Conservation (phyloP, 2,329 filamentous ascomycete genomes). For the Arthrobotrys entomopaga region DNA sequence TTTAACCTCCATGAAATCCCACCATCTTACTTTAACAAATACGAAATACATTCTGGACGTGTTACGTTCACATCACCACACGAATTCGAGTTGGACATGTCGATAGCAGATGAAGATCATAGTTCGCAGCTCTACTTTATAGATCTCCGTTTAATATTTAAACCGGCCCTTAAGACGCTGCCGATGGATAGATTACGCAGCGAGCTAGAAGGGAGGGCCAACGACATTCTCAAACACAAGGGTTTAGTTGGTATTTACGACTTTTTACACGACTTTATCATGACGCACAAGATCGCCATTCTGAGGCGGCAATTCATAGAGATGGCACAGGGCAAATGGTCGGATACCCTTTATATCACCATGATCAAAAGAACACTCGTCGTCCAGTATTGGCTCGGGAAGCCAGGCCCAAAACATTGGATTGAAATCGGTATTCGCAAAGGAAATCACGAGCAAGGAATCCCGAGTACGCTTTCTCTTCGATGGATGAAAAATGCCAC, state of each 20-base stretch:
- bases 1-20: slow-evolving; percentile 87
- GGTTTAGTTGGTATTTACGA: slow-evolving; percentile 84
- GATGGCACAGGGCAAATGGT: slow-evolving; percentile 78
- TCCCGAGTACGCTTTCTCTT: slow-evolving; percentile 69
- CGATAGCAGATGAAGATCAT: slow-evolving; percentile 85
- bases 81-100: slow-evolving; percentile 93
- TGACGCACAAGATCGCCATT: slow-evolving; percentile 90
- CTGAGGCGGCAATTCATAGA: slow-evolving; percentile 79
- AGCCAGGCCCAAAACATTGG: slow-evolving; percentile 81
- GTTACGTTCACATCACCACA: slow-evolving; percentile 84
- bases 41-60: slow-evolving; percentile 82
- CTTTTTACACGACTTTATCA: slow-evolving; percentile 83
- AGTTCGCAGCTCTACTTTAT: slow-evolving; percentile 92
- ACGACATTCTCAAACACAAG: slow-evolving; percentile 74
- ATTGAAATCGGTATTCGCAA: slow-evolving; percentile 84
- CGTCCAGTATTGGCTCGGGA: slow-evolving; percentile 85
- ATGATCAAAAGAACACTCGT: slow-evolving; percentile 81
- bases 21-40: slow-evolving; percentile 79
- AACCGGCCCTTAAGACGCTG: slow-evolving; percentile 72
- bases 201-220: slow-evolving; percentile 62
- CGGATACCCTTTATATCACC: slow-evolving; percentile 79
- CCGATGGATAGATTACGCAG: slow-evolving; percentile 71
- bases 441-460: slow-evolving; percentile 66
- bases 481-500: slow-evolving; percentile 88
- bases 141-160: slow-evolving; percentile 85